Evolutionary conservation across 164 flowering plant species (phyloP), one percentile per base, ranked within the genome.

Genomic region (Chimonanthus salicifolius): DNA sequence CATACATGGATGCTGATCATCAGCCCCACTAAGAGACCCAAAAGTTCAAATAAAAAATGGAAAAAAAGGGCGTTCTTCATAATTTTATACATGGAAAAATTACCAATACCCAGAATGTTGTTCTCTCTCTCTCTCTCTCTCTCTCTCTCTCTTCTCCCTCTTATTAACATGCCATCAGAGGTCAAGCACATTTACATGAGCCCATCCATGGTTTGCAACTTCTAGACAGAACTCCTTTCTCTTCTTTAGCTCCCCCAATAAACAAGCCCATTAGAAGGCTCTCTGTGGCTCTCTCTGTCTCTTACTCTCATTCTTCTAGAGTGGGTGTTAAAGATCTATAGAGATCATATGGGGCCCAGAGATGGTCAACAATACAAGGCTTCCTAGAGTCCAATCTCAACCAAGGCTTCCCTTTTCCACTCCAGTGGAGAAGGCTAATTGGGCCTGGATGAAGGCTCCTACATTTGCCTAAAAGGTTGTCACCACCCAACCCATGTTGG

Each of bases 351-450:
- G 87, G 87, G 10, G 85, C 84, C 88, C 88, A 87, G 2, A 87
- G 72, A 73, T 82, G 77, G 74, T 87, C 90, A 8, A 87, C 86
- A n/a, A 72, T 66, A 70, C 88, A 85, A 0, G 90, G 87, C 73
- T 76, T 84, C 46, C 88, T 68, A 3, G 90, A 83, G 58, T 87
- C 90, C 75, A 87, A 73, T 62, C 88, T 77, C 67, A 85, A 60
- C 90, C 90, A 87, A 18, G 88, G 90, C 74, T 87, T 87, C 68
- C 90, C 88, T 62, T 85, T 85, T 15, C 88, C 90, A 75, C 88
- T 87, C 90, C 90, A 87, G 76, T 84, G 90, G 4, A 87, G 77
- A 8, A 87, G 64, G 73, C 90, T 85, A 3, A 85, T 82, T 2
- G 90, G 90, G 7, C 90, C 90, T 3, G 88, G 88, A 50, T 87